A percentile compares a stretch with the other conserved stretches of the same genome.
These are phyloP conservation scores for Lichtheimia ramosa DNA, from an alignment of 371 early-diverging fungal genomes.

Conservation along the genomic window DNA sequence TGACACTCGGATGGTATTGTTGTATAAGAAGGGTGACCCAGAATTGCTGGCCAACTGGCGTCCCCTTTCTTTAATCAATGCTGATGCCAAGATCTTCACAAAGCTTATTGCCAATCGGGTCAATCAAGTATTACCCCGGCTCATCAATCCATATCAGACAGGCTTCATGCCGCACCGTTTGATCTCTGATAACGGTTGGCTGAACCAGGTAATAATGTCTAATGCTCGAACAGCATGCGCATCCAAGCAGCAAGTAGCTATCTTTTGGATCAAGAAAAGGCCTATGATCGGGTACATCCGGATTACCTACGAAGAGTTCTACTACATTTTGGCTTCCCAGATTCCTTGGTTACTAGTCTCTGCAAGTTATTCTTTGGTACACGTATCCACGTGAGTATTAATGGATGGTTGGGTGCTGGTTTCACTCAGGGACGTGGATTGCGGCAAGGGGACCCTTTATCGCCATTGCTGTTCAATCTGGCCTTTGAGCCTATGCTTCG, in stretches of 20 bases:
- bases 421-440: conserved; percentile 15
- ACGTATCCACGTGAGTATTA: conserved; percentile 16
- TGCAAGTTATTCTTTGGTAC: conserved; percentile 21
- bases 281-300: conserved; percentile 16
- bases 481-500: conserved; percentile 29
- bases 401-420: conserved; percentile 16
- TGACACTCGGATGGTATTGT: not conserved
- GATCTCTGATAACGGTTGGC: conserved; percentile 16
- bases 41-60: conserved; percentile 25
- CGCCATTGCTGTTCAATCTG: conserved; percentile 28
- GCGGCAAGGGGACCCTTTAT: conserved; percentile 29
- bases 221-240: not conserved
- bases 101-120: conserved; percentile 11
- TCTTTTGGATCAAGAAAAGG: conserved; percentile 15
- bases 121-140: no score
- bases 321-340: conserved; percentile 5
- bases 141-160: conserved; percentile 18
- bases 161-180: conserved; percentile 15
- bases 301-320: conserved; percentile 2
- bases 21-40: conserved; percentile 24
- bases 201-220: not conserved
- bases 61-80: conserved; percentile 18
- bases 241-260: not conserved
- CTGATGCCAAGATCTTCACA: conserved; percentile 19
- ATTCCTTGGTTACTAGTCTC: not conserved